Evolutionary conservation across 352 stramenopile genomes (phyloP).

Genomic region (Globisporangium solare): DNA sequence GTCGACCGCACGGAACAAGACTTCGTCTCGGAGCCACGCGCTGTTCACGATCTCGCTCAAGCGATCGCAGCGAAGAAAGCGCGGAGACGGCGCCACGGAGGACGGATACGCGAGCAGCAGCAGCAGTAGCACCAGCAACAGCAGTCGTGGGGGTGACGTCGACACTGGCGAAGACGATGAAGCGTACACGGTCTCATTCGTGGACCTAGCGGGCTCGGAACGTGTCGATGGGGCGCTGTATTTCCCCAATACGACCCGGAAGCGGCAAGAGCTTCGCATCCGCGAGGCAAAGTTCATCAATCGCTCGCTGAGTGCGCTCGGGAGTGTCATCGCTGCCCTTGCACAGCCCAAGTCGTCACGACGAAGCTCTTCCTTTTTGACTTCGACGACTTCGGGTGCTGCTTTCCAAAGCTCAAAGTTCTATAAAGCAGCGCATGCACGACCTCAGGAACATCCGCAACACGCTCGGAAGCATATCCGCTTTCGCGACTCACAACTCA

Average conservation of each 20-base stretch:
- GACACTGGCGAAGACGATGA: constrained; percentile 7
- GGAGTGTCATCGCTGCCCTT: constrained; percentile 60
- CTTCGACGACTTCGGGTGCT: background rate
- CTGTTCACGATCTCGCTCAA: constrained; percentile 57
- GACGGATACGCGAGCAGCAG: constrained; percentile 8
- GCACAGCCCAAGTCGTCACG: constrained; percentile 23
- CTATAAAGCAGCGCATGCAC: background rate
- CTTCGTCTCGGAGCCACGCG: constrained; percentile 67
- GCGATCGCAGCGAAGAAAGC: background rate
- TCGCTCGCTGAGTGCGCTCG: constrained; percentile 56
- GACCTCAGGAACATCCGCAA: background rate
- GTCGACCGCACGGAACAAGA: constrained; percentile 55
- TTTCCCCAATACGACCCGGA: constrained; percentile 44
- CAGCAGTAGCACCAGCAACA: background rate
- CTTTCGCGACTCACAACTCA: constrained; percentile 73
- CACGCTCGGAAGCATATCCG: constrained; percentile 32
- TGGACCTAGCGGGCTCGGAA: constrained; percentile 70
- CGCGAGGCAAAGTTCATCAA: constrained; percentile 82
- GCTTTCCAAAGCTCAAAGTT: constrained; percentile 1
- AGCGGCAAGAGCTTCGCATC: constrained; percentile 54
- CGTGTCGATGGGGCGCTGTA: constrained; percentile 46
- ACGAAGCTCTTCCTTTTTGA: too few species aligned
- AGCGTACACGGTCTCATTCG: constrained; percentile 53
- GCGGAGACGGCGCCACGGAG: too few species aligned
- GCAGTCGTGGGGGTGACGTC: background rate